phyloP scores from a whole-genome alignment of 2,329 filamentous ascomycete species.

The Colletotrichum sp. region DNA sequence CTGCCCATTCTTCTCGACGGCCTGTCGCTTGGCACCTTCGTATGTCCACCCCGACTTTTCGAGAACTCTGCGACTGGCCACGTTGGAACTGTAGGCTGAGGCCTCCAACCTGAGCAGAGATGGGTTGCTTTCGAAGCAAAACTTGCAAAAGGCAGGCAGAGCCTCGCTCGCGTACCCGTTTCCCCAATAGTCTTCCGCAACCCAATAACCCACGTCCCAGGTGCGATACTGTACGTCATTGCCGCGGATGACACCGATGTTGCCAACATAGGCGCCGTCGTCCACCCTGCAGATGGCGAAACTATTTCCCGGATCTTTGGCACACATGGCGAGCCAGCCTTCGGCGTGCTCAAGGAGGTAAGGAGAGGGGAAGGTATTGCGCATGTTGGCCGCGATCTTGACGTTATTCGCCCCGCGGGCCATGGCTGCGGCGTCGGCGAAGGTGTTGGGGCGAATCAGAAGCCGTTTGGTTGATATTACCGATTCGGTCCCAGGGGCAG shows the following conservation, averaged over 20 bases:
- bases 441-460: conserved; percentile 1
- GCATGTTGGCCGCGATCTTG: conserved; percentile 13
- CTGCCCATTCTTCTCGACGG: conserved; percentile 45
- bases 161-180: conserved; percentile 49
- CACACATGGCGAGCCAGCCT: conserved; percentile 28
- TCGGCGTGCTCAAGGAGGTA: conserved; percentile 33
- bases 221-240: conserved; percentile 45
- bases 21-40: conserved; percentile 49
- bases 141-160: conserved; percentile 40
- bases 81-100: conserved; percentile 39
- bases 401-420: conserved; percentile 10
- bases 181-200: conserved; percentile 48
- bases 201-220: conserved; percentile 56
- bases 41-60: conserved; percentile 44
- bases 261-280: conserved; percentile 42
- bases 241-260: conserved; percentile 41
- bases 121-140: conserved; percentile 48
- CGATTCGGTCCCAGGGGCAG: neutral
- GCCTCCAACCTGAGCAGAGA: conserved; percentile 48
- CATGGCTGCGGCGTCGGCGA: conserved; percentile 14
- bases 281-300: conserved; percentile 38
- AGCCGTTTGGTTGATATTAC: conserved; percentile 2
- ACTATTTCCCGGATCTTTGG: conserved; percentile 26
- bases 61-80: conserved; percentile 47
- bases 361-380: conserved; percentile 20